Evolutionary conservation across 1,284 basidiomycete species (phyloP), one percentile per base, ranked within the genome.

Genomic region (Sporisorium exsertum): DNA sequence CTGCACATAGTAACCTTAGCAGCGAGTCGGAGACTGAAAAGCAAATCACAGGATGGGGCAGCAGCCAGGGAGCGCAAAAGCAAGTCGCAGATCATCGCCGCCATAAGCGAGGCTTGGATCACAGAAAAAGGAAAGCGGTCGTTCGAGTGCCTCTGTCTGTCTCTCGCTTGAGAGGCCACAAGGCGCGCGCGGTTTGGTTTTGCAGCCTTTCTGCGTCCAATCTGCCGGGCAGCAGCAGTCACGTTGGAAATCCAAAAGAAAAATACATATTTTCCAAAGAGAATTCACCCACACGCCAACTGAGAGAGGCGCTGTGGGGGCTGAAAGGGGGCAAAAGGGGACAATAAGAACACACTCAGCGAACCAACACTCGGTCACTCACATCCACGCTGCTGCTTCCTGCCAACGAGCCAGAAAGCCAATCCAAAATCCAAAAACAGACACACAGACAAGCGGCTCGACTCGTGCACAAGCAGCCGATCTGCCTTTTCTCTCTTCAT

Each of bases 61-160:
- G n/a, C n/a, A 18, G 22, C n/a, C 24, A 40, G 32, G n/a, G 6
- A n/a, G 24, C n/a, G n/a, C n/a, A 27, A 42, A 51, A 50, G 57
- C 57, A 58, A 2, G 57, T 58, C 47, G 57, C 57, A 58, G 57
- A 58, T 58, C 57, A 50, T 58, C n/a, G 16, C 46, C 47, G 22
- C 46, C 32, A 4, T 20, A 57, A 32, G 29, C 55, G 55, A 57
- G 42, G 5, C 24, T 5, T 15, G 45, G 15, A 26, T 26, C 13
- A 29, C 27, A 29, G 18, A 50, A 50, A n/a, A 50, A 50, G 49
- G 49, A 50, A 50, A 50, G 26, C 13, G 18, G 27, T 26, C 22
- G 49, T 50, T 29, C 49, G 26, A 50, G 29, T 50, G 49, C 49
- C 49, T 18, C 27, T 50, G 18, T 32, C 49, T 50, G 49, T 50